Conservation (phyloP, 2,329 filamentous ascomycete genomes). For the Cladosporium sp. region DNA sequence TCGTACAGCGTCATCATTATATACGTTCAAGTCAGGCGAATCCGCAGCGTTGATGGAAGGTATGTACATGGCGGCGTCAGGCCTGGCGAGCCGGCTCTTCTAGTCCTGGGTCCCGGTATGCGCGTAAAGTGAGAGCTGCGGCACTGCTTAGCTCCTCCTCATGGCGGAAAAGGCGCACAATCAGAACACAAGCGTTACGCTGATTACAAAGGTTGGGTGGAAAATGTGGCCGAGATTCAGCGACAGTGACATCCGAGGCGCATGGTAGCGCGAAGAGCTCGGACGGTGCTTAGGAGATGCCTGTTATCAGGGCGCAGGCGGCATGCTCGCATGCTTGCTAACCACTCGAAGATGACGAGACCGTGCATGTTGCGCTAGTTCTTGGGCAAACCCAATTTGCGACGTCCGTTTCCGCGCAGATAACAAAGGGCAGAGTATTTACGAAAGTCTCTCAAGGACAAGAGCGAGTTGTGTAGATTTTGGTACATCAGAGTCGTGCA, state of each 20-base stretch:
- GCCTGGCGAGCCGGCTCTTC: background rate
- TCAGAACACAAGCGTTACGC: background rate
- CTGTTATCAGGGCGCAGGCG: background rate
- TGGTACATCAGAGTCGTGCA: no score
- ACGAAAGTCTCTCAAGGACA: background rate
- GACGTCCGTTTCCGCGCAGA: background rate
- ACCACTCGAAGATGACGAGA: background rate
- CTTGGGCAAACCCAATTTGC: background rate
- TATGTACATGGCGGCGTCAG: constrained; percentile 9
- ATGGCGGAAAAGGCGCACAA: background rate
- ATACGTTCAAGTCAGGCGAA: background rate
- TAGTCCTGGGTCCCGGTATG: background rate
- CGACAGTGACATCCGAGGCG: background rate
- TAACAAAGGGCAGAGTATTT: background rate
- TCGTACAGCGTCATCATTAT: constrained; percentile 2
- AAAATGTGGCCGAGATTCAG: background rate
- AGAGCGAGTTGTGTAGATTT: no score
- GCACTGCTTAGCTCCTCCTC: background rate
- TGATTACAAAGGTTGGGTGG: background rate
- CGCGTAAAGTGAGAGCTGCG: background rate
- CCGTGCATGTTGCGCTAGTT: background rate
- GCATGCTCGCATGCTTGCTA: background rate
- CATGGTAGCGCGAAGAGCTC: constrained; percentile 3
- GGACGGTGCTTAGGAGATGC: background rate
- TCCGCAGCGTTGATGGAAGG: background rate